Base-by-base conservation (phyloP, 805 yeast genomes). In the Kluyveromyces siamensis region DNA sequence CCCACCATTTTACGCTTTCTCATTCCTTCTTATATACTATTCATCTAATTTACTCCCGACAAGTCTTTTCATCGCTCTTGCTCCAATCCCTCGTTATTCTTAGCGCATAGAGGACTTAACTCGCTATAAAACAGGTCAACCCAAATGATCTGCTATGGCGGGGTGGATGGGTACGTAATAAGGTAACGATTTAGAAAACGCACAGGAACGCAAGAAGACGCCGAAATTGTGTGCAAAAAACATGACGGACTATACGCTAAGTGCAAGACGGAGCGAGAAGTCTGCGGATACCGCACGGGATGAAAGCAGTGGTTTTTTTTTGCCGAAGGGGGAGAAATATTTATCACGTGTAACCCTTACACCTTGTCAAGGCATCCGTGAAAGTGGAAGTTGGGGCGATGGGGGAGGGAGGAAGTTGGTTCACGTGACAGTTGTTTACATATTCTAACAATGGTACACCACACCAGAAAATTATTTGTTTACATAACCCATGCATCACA, bases 401-500 rank as follows among this genome's bases (percentile, higher is more conserved):
- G 25, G 6, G 8, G 35, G 14, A 7, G 13, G 40, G 17, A n/a
- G n/a, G n/a, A n/a, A n/a, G n/a, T n/a, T n/a, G n/a, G n/a, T n/a
- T n/a, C 40, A 37, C 40, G 40, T 37, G 40, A 37, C 17, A 30
- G 8, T 30, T 43, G 45, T 43, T 43, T 43, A 43, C 45, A 13
- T 41, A 21, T 41, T 41, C 21, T 4, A 11, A 2, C 11, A 3
- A 17, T 21, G 6, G 45, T 30, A 21, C 19, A 27, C 27, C 19
- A 8, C 27, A 25, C 38, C 33, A 16, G 17, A 11, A 27, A 38
- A 17, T 21, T 38, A 40, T 30, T 11, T 49, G 46, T 51, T 49
- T 44, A 45, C 49, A 25, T 37, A 37, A 53, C 55, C 56, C 56
- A 53, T 25, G 42, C 55, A 51, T 50, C 51, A 44, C 37, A 17